phyloP scores from a whole-genome alignment of 2,329 filamentous ascomycete species.

The Verticillium longisporum region DNA sequence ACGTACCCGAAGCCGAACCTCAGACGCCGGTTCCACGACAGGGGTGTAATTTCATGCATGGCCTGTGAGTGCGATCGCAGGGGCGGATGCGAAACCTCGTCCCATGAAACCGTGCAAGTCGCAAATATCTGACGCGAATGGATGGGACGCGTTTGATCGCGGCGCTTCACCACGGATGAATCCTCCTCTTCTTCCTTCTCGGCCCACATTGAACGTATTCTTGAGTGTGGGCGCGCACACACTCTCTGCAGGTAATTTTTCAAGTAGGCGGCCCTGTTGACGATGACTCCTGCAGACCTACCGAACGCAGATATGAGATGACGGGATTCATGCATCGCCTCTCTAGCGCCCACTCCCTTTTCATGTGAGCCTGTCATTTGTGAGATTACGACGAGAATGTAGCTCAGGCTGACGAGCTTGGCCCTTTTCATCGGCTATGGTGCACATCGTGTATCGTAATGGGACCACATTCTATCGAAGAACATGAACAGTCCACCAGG shows the following conservation, averaged over 20 bases:
- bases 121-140: conserved; percentile 20
- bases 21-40: conserved; percentile 5
- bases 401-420: not conserved
- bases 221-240: no score
- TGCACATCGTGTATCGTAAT: not conserved
- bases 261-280: not conserved
- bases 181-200: not conserved
- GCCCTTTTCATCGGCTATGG: not conserved
- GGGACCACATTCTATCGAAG: not conserved
- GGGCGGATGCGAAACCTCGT: not conserved
- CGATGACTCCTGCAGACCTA: not conserved
- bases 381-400: not conserved
- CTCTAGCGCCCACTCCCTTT: not conserved
- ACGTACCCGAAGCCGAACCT: conserved; percentile 2
- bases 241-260: no score
- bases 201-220: no score
- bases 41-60: not conserved
- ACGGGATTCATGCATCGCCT: not conserved
- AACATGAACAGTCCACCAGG: not conserved
- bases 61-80: not conserved
- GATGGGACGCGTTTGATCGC: conserved; percentile 20
- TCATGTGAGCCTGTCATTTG: not conserved
- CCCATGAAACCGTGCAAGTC: conserved; percentile 22
- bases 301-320: not conserved
- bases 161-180: conserved; percentile 12